Evolutionary conservation across 805 yeast genomes (phyloP), one percentile per base, ranked within the genome.

Genomic region (Middelhovenomyces tepae): DNA sequence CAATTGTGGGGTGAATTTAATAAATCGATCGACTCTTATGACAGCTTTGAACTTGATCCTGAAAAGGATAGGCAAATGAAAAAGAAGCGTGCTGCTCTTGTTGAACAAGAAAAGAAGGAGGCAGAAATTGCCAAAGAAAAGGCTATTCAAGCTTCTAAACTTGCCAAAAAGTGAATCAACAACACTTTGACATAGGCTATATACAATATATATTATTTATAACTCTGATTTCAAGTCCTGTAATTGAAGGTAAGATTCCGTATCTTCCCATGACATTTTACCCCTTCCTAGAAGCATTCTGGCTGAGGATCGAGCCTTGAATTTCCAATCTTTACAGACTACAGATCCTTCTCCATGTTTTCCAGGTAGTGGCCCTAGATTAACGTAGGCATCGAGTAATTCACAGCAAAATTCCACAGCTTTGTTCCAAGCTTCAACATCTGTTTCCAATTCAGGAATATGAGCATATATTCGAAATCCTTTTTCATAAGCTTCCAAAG

Each of bases 241-340:
- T 36, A 86, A 57, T 40, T 64, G 67, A 26, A 75, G 73, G 83
- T 89, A 86, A 1, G 85, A 91, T 22, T 71, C 77, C 2, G 80
- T 65, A 40, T 71, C 85, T 45, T 81, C 87, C 95, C 95, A 86
- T 42, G 68, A 68, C 16, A 65, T 61, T 47, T 72, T 78, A 6
- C 95, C 95, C 50, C 77, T 80, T 11, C 89, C 75, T 72, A 82
- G 68, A 43, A 86, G 62, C 1, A 83, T 70, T 48, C 93, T 69
- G 14, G 86, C 68, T 1, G 82, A 64, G 10, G 81, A 68, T 41
- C 77, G 69, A 2, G 94, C 77, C 53, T 85, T 85, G 59, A 78
- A 82, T 50, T 74, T 80, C 96, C 96, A 87, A 51, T 86, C 94
- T 50, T 78, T 75, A 54, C 95, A 86, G 7, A 87, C 93, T n/a